These are phyloP conservation scores for Xylariomycetidae sp. DNA, from an alignment of 2,329 filamentous ascomycete species.

Conservation along the genomic window DNA sequence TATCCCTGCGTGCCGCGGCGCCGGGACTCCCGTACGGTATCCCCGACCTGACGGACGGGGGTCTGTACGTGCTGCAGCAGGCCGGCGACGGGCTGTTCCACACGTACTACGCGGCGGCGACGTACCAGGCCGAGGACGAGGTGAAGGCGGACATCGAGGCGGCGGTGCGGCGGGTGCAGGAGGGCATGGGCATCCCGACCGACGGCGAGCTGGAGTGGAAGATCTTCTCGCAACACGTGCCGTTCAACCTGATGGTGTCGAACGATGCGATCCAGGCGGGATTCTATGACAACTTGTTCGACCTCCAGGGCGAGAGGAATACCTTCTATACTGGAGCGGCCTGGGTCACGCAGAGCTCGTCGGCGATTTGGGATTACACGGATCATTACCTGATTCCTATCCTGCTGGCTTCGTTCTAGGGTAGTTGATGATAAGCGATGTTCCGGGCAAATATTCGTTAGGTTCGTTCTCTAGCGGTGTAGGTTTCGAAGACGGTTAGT, in stretches of 20 bases:
- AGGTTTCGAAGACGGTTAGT: no score
- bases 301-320: constrained; percentile 7
- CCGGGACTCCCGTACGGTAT: constrained; percentile 3
- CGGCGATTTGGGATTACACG: constrained; percentile 1
- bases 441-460: no score
- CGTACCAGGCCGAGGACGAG: constrained; percentile 3
- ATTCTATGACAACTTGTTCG: constrained; percentile 5
- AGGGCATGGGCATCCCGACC: no score
- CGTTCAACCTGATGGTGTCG: constrained; percentile 12
- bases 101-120: constrained; percentile 7
- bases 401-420: no score
- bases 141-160: constrained; percentile 7
- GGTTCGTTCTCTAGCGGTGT: no score
- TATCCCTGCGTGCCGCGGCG: constrained; percentile 14
- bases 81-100: constrained; percentile 1
- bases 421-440: no score
- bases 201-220: constrained; percentile 10
- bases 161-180: constrained; percentile 1
- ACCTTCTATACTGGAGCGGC: constrained; percentile 9
- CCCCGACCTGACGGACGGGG: constrained; percentile 4
- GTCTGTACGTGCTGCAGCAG: not conserved
- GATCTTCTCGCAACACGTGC: constrained; percentile 7
- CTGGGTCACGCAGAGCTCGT: constrained; percentile 6
- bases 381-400: no score
- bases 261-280: constrained; percentile 7